phyloP scores from a whole-genome alignment of 768 basidiomycete species.

The Podaxis sp. region DNA sequence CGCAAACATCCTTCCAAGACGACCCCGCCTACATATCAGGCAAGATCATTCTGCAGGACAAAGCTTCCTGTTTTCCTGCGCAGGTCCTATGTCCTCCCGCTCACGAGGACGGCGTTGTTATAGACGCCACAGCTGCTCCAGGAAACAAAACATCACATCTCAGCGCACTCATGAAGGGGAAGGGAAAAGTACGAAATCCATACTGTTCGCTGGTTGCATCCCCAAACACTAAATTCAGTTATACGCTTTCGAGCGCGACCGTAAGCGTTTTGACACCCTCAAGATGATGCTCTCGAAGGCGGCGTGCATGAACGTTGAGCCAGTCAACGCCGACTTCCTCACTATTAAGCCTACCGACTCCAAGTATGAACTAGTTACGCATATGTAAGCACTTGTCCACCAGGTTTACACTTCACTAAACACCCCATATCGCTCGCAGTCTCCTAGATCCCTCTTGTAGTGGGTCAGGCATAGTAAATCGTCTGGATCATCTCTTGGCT shows the following conservation, averaged over 20 bases:
- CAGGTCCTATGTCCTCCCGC: conserved; percentile 74
- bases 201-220: not conserved
- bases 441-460: conserved; percentile 96
- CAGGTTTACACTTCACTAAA: not conserved
- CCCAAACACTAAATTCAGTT: conserved; percentile 35
- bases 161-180: conserved; percentile 79
- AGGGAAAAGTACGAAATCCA: conserved; percentile 59
- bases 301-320: conserved; percentile 72
- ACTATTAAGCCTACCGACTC: conserved; percentile 62
- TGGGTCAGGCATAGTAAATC: conserved; percentile 88
- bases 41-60: conserved; percentile 91
- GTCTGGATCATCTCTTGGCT: conserved; percentile 79
- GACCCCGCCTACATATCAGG: conserved; percentile 72
- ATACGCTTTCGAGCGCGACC: conserved; percentile 88
- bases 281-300: conserved; percentile 83
- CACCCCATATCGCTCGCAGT: conserved; percentile 33
- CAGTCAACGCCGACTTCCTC: conserved; percentile 82
- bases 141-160: conserved; percentile 98
- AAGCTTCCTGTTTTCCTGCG: conserved; percentile 96
- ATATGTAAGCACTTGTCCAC: conserved; percentile 61
- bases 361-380: conserved; percentile 65
- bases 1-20: conserved; percentile 59
- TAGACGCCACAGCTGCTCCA: conserved; percentile 95
- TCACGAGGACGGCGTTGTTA: conserved; percentile 50
- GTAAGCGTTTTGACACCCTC: conserved; percentile 76